These are phyloP conservation scores for Fusarium clavum DNA, from an alignment of 2,329 filamentous ascomycete genomes.

Conservation along the genomic window DNA sequence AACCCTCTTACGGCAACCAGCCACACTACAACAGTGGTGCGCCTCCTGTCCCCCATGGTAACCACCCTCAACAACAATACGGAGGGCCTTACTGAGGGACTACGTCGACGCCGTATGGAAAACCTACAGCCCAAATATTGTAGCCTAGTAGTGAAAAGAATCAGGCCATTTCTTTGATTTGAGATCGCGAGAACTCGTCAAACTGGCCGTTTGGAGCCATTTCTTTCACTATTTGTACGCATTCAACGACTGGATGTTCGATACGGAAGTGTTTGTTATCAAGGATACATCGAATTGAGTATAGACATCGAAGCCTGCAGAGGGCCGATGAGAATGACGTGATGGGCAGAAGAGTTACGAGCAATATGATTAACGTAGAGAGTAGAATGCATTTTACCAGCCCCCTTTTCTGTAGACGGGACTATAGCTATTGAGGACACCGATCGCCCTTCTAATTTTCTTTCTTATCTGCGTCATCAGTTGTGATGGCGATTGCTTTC, in stretches of 20 bases:
- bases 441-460: slow-evolving; percentile 44
- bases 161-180: slow-evolving; percentile 11
- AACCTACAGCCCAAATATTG: slow-evolving; percentile 5
- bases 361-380: slow-evolving; percentile 46
- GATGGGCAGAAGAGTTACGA: slow-evolving; percentile 35
- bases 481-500: slow-evolving; percentile 43
- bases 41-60: slow-evolving; percentile 48
- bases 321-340: slow-evolving; percentile 32
- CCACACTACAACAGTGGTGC: slow-evolving; percentile 45
- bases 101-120: not conserved
- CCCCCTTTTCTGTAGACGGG: slow-evolving; percentile 29
- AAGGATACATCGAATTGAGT: slow-evolving; percentile 23
- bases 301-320: slow-evolving; percentile 28
- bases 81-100: slow-evolving; percentile 41
- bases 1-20: slow-evolving; percentile 45
- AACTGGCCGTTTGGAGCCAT: slow-evolving; percentile 22
- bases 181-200: slow-evolving; percentile 30
- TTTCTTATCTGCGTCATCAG: slow-evolving; percentile 53
- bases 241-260: slow-evolving; percentile 20
- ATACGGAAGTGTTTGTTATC: slow-evolving; percentile 21
- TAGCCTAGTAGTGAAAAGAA: slow-evolving; percentile 6
- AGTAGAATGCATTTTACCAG: slow-evolving; percentile 46
- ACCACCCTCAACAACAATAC: slow-evolving; percentile 49
- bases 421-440: slow-evolving; percentile 25
- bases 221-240: slow-evolving; percentile 16